Conservation (phyloP, 2,329 filamentous ascomycete species). For the Verticillium nonalfalfae region DNA sequence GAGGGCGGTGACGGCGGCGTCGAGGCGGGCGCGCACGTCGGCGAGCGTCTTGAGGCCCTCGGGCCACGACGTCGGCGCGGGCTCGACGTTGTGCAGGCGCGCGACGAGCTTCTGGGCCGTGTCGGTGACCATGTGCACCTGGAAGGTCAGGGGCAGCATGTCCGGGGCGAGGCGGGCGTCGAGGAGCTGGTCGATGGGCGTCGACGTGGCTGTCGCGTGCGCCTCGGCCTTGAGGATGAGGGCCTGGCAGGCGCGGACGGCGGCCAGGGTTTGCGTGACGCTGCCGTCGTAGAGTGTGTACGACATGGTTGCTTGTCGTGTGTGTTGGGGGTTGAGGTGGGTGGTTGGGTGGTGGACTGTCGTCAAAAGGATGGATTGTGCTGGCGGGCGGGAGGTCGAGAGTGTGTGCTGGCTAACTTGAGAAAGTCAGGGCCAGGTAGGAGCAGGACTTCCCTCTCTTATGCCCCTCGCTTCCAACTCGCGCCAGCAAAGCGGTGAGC, state of each 20-base stretch:
- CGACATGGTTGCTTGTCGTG: conserved; percentile 10
- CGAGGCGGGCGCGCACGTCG: background rate
- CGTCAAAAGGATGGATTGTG: too few species aligned
- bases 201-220: conserved; percentile 19
- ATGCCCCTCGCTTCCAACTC: background rate
- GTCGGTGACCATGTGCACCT: background rate
- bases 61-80: background rate
- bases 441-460: background rate
- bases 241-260: conserved; percentile 21
- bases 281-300: conserved; percentile 35
- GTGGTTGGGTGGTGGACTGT: background rate
- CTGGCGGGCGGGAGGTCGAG: background rate
- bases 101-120: background rate
- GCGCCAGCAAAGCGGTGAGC: background rate
- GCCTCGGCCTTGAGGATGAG: conserved; percentile 30
- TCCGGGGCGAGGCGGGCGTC: background rate
- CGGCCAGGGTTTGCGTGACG: conserved; percentile 22
- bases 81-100: background rate
- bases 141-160: background rate
- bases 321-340: background rate
- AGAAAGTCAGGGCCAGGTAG: too few species aligned
- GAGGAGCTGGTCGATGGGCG: background rate
- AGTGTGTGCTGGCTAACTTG: background rate
- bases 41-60: background rate
- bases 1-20: background rate